These are phyloP conservation scores for Adansonia rubrostipa DNA, from an alignment of 441 rosid genomes.

Conservation along the genomic window DNA sequence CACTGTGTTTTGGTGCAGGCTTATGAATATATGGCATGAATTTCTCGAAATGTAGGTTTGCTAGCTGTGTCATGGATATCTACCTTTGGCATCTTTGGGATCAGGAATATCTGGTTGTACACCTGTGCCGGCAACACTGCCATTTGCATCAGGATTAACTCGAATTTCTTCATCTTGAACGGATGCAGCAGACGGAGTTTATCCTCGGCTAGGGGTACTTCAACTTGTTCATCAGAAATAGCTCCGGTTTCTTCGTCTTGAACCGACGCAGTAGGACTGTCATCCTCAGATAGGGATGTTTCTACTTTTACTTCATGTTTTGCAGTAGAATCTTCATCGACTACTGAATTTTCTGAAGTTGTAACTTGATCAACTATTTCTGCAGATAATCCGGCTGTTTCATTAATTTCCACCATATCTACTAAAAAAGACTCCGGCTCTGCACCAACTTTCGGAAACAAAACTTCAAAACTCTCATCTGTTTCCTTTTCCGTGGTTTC, in stretches of 20 bases:
- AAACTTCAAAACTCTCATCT: conserved; percentile 35
- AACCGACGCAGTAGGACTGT: conserved; percentile 35
- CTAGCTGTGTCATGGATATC: neutral
- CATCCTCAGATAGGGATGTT: conserved; percentile 37
- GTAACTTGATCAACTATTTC: conserved; percentile 44
- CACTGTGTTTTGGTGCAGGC: conserved; percentile 32
- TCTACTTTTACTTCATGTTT: conserved; percentile 40
- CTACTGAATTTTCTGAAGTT: conserved; percentile 38
- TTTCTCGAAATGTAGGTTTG: neutral
- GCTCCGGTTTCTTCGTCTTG: conserved; percentile 13
- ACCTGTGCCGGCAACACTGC: conserved; percentile 41
- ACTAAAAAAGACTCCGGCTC: conserved; percentile 40
- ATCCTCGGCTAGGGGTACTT: conserved; percentile 39
- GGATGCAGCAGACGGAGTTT: conserved; percentile 38
- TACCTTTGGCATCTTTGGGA: conserved; percentile 49
- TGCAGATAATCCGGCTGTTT: conserved; percentile 37
- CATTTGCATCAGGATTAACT: conserved; percentile 31
- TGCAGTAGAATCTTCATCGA: conserved; percentile 31
- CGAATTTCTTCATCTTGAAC: conserved; percentile 22
- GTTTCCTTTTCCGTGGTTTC: conserved; percentile 34
- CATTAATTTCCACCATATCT: conserved; percentile 33
- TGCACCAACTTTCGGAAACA: conserved; percentile 33
- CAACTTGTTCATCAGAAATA: conserved; percentile 34
- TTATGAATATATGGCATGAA: neutral
- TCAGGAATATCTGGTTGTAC: conserved; percentile 39